Percentiles rank a stretch among this genome's conserved stretches.
phyloP scores from a whole-genome alignment of 257 asterid genomes.

The Solanum paucissectum region DNA sequence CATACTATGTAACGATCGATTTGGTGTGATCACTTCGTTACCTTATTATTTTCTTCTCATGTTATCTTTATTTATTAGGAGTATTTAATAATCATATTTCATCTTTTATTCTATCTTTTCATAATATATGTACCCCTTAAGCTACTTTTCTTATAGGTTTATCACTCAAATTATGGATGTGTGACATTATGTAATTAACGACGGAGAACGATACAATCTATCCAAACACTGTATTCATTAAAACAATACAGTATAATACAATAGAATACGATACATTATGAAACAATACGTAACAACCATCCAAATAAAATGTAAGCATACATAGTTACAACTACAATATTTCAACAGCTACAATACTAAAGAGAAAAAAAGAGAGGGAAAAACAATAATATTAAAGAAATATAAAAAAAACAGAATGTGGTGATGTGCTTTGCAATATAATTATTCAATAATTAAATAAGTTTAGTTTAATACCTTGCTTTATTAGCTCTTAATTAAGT shows the following conservation, averaged over 20 bases:
- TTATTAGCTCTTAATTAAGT: constrained; percentile 28
- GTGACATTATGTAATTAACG: not conserved
- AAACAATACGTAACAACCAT: no score
- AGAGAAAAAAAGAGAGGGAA: not conserved
- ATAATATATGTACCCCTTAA: no score
- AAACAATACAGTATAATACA: no score
- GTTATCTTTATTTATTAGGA: not conserved
- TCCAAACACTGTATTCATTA: no score
- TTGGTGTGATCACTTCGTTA: not conserved
- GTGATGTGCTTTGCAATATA: not conserved
- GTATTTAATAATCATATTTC: not conserved
- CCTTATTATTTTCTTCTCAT: no score
- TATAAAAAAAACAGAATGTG: not conserved
- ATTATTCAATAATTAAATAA: constrained; percentile 7
- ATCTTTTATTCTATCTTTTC: not conserved
- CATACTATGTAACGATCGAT: not conserved
- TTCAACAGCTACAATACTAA: not conserved
- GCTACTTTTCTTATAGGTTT: not conserved
- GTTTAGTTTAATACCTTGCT: constrained; percentile 11
- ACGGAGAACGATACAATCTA: not conserved
- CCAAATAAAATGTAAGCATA: not conserved
- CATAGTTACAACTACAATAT: not conserved
- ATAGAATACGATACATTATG: no score
- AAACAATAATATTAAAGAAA: not conserved
- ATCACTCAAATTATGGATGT: not conserved